Evolutionary conservation across 805 yeast genomes (phyloP), one percentile per base, ranked within the genome.

Genomic region (Priceomyces castillae): DNA sequence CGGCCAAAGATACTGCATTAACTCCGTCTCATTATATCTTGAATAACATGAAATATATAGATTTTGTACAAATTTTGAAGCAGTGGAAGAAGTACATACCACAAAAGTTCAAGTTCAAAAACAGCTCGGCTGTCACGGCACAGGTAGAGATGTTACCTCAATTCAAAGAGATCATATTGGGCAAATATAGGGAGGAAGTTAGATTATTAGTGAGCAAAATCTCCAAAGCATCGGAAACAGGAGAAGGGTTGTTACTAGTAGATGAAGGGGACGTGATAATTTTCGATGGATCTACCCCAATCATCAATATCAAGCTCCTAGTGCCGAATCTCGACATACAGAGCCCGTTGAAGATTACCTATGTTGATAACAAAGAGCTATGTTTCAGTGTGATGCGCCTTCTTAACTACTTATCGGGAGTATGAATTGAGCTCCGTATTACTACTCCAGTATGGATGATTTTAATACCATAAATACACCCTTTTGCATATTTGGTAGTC

Each of bases 21-120:
- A 43, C 49, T 23, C 58, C 67, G 1, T 58, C 62, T 4, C 53
- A 53, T 30, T 65, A 64, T 50, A 55, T 64, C 26, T 37, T 64
- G 28, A 58, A 57, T 20, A 58, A 51, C 44, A 39, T 48, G 22
- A 28, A 25, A 25, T 63, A 57, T 40, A 34, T 65, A 11, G 46
- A 54, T 3, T 42, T 36, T 15, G 48, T 59, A 19, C 46, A 50
- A 11, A 30, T 26, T n/a, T 47, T 44, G 3, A 50, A 51, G 26
- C 49, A 47, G n/a, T 58, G 58, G 50, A 42, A 46, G 14, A 53
- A 57, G 14, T 60, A 49, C 37, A 35, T 55, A 7, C 67, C 72
- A 4, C 46, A 55, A 40, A 65, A 65, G 48, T 52, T 53, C 35
- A 50, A 45, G 40, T 52, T 44, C 48, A 50, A 43, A n/a, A 54